phyloP scores from a whole-genome alignment of 148 eudicot genomes.

The Heliamphora exappendiculata region DNA sequence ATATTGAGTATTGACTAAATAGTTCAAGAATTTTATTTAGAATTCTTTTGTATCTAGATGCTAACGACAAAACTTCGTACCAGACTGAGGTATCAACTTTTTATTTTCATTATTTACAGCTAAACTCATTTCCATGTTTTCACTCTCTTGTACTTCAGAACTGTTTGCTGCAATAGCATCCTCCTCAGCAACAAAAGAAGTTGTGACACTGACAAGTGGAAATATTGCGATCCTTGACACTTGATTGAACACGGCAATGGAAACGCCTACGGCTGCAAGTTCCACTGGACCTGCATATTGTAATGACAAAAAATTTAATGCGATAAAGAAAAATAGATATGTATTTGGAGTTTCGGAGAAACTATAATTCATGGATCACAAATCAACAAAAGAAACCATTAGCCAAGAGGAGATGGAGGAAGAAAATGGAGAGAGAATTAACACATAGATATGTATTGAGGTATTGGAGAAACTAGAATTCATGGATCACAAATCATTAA shows the following conservation, averaged over 20 bases:
- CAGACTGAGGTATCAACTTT: conserved; percentile 37
- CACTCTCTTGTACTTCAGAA: conserved; percentile 21
- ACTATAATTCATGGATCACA: not conserved
- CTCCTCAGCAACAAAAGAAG: conserved; percentile 90
- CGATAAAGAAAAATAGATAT: not conserved
- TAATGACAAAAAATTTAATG: not conserved
- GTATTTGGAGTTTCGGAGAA: not conserved
- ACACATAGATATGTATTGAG: too few relatives aligned
- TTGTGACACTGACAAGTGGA: conserved; percentile 76
- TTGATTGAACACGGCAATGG: conserved; percentile 85
- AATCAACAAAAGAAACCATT: not conserved
- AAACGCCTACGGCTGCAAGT: conserved; percentile 83
- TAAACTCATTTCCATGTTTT: conserved; percentile 32
- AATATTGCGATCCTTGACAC: conserved; percentile 73
- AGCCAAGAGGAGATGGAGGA: too few relatives aligned
- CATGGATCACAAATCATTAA: too few relatives aligned
- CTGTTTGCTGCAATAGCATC: conserved; percentile 32
- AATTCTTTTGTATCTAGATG: too few relatives aligned
- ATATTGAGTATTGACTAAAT: too few relatives aligned
- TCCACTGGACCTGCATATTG: conserved; percentile 55
- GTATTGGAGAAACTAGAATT: too few relatives aligned
- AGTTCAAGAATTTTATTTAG: too few relatives aligned
- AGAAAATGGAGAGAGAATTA: too few relatives aligned
- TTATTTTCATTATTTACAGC: conserved; percentile 34
- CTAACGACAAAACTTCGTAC: conserved; percentile 13